Evolutionary conservation across 495 filamentous ascomycete species (phyloP).

Genomic region (Tuber indicum): DNA sequence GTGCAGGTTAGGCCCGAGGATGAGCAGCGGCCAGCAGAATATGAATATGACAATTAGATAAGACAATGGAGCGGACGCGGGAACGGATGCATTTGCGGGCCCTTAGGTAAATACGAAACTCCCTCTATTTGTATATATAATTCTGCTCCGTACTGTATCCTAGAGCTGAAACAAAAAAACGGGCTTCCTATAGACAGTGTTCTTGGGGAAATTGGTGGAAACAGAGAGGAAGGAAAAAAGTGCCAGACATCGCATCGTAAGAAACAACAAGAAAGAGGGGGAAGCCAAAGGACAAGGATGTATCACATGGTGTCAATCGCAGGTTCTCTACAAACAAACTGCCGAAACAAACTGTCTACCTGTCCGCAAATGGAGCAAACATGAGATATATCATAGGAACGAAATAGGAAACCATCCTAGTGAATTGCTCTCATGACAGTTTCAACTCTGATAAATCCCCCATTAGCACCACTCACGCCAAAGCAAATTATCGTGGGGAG

Average conservation of each 20-base stretch:
- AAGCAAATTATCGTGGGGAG: not conserved
- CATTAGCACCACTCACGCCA: constrained; percentile 11
- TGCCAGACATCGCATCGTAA: not conserved
- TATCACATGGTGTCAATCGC: not conserved
- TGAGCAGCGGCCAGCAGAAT: constrained; percentile 1
- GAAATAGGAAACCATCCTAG: constrained; percentile 7
- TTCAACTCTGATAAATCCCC: constrained; percentile 25
- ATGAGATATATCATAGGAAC: not conserved
- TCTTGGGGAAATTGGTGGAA: not conserved
- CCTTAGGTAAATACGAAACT: not conserved
- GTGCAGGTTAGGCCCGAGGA: constrained; percentile 35
- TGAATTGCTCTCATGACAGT: constrained; percentile 41
- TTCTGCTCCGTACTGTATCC: not conserved
- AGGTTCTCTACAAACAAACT: not conserved
- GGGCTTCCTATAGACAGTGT: constrained; percentile 11
- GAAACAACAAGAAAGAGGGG: not conserved
- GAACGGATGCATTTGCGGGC: constrained; percentile 7
- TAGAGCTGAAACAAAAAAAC: not conserved
- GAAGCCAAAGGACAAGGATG: not conserved
- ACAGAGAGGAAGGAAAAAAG: not conserved
- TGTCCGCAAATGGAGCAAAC: not conserved
- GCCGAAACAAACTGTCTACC: not conserved
- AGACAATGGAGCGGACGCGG: not conserved
- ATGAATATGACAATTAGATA: constrained; percentile 6
- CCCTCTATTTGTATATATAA: constrained; percentile 20